Percentiles rank a stretch among this genome's conserved stretches.
Evolutionary conservation across 352 stramenopile genomes (phyloP).

Genomic region (Halophytophthora batemanensis): DNA sequence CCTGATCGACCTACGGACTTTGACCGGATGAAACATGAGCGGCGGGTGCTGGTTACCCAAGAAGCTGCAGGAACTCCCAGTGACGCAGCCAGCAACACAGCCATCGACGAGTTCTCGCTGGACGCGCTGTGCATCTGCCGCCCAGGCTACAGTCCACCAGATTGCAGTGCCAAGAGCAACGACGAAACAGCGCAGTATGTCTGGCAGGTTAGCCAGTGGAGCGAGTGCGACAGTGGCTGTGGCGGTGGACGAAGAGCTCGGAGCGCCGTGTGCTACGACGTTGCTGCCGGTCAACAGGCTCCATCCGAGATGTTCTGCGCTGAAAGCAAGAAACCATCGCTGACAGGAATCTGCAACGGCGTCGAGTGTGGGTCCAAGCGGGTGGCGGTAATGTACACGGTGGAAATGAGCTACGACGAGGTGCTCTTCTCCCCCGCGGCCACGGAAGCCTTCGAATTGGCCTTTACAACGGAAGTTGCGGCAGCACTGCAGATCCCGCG

Average conservation of each 20-base stretch:
- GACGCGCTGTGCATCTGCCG: constrained; percentile 60
- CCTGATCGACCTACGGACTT: constrained; percentile 3
- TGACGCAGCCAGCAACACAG: constrained; percentile 8
- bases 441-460: constrained; percentile 50
- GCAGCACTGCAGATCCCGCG: constrained; percentile 56
- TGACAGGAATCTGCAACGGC: constrained; percentile 68
- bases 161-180: constrained; percentile 56
- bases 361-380: constrained; percentile 76
- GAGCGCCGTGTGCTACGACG: constrained; percentile 36
- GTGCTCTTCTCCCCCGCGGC: constrained; percentile 58
- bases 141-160: constrained; percentile 51
- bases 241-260: constrained; percentile 52
- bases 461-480: constrained; percentile 65
- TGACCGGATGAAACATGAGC: background rate
- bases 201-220: constrained; percentile 62
- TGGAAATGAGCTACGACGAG: constrained; percentile 77
- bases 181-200: constrained; percentile 28
- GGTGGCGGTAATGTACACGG: constrained; percentile 59
- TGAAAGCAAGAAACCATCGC: constrained; percentile 36
- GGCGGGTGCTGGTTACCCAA: background rate
- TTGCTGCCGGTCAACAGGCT: constrained; percentile 21
- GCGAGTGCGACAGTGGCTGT: constrained; percentile 57
- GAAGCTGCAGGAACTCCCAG: background rate
- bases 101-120: constrained; percentile 21
- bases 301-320: constrained; percentile 27